A percentile compares a stretch with the other conserved stretches of the same genome.
phyloP scores from a whole-genome alignment of 768 basidiomycete genomes.

The Chalciporus sphaerocephalus region DNA sequence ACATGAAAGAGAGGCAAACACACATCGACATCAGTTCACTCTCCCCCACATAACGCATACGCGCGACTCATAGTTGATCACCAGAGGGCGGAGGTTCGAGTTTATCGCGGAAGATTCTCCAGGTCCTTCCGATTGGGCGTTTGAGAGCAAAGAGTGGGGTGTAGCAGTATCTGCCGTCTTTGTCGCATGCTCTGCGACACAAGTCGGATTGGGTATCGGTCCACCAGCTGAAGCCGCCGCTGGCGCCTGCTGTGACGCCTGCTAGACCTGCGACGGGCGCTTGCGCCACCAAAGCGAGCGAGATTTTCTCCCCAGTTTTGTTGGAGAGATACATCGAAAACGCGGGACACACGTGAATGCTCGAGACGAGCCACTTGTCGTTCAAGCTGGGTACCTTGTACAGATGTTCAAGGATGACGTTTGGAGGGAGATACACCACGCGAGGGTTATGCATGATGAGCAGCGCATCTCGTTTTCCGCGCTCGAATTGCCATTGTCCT shows the following conservation, averaged over 20 bases:
- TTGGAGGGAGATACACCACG: slow-evolving; percentile 13
- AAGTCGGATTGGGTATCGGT: slow-evolving; percentile 16
- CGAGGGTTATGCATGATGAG: slow-evolving; percentile 33
- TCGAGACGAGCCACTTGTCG: slow-evolving; percentile 34
- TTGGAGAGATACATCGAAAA: slow-evolving; percentile 32
- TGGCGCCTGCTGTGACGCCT: slow-evolving; percentile 13
- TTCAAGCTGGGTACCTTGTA: slow-evolving; percentile 21
- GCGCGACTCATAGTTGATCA: slow-evolving; percentile 17
- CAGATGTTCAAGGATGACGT: slow-evolving; percentile 24
- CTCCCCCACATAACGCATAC: not conserved
- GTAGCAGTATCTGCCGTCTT: slow-evolving; percentile 17
- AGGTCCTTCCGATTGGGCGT: not conserved
- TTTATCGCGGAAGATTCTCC: slow-evolving; percentile 13
- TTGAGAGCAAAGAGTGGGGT: slow-evolving; percentile 29
- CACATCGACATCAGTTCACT: not conserved
- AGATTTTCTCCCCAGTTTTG: slow-evolving; percentile 25
- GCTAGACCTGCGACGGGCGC: slow-evolving; percentile 8
- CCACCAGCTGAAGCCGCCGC: slow-evolving; percentile 19
- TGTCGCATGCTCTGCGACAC: slow-evolving; percentile 23
- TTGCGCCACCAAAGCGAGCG: slow-evolving; percentile 18
- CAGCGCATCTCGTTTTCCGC: slow-evolving; percentile 31
- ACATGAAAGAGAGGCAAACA: no score
- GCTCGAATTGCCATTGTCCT: slow-evolving; percentile 34
- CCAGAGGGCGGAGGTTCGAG: not conserved
- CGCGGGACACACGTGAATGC: slow-evolving; percentile 30